These are phyloP conservation scores for Nakazawaea siamensis DNA, from an alignment of 805 yeast species.

Conservation along the genomic window DNA sequence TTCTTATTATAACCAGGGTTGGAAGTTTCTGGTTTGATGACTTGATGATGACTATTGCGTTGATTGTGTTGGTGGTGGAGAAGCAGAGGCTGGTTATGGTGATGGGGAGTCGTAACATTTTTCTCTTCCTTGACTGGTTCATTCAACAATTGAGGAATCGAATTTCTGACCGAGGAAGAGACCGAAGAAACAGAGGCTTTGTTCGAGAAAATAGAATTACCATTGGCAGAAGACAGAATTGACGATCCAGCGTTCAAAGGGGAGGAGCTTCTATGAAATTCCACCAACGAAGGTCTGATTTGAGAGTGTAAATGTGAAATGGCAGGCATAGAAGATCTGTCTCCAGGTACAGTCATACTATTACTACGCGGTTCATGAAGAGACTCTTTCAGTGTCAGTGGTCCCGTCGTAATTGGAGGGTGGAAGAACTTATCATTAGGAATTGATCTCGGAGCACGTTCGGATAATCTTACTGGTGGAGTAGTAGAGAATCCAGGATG, in stretches of 20 bases:
- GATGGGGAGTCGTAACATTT: background rate
- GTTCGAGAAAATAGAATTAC: constrained; percentile 18
- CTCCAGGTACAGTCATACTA: background rate
- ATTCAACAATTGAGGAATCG: constrained; percentile 7
- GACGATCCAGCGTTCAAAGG: constrained; percentile 7
- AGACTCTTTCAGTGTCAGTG: too few species aligned
- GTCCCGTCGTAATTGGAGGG: background rate
- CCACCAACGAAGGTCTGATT: constrained; percentile 28
- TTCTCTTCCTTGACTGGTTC: background rate
- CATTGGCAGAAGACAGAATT: constrained; percentile 4
- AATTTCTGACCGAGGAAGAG: constrained; percentile 5
- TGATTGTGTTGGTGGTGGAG: constrained; percentile 11
- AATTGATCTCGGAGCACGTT: constrained; percentile 14
- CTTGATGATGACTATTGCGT: background rate
- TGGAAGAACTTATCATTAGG: constrained; percentile 13
- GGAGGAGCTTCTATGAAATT: constrained; percentile 19
- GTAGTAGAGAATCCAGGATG: constrained; percentile 10
- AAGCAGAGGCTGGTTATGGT: constrained; percentile 4
- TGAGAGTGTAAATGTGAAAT: constrained; percentile 19
- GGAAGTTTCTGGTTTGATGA: background rate
- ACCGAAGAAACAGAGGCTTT: constrained; percentile 27
- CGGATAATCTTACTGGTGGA: constrained; percentile 8
- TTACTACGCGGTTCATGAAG: too few species aligned
- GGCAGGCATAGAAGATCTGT: constrained; percentile 14
- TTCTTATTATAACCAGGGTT: background rate